Base-by-base conservation (phyloP, 352 stramenopile species). In the Pythium monospermum region DNA sequence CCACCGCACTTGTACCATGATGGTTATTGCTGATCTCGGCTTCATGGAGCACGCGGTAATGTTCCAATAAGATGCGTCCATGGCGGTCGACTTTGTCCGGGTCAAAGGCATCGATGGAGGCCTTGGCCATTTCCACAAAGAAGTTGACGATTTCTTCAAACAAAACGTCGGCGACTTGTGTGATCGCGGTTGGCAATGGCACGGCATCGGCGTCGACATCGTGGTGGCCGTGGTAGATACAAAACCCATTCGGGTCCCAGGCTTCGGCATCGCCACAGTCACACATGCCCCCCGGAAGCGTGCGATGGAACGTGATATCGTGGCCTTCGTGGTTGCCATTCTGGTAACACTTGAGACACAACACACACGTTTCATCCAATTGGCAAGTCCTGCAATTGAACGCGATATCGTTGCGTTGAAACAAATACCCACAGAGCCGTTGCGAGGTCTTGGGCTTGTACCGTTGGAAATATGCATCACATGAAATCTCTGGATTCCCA, bases 351-450 rank as follows among this genome's bases (percentile, higher is more conserved):
- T 76, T 67, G 47, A 98, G 87, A 62, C 96, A 99, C 52, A 98
- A 73, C 41, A 99, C 97, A 53, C 96, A 99, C 27, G 96, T 99
- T 55, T 92, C 77, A 68, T 99, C 97, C 11, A 90, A 85, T 61
- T 99, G 94, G 66, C 97, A 99, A 50, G 95, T 98, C 35, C 95
- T 88, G 77, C 97, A 99, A 64, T 98, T 99, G 89, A 97, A 99
- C 19, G 94, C 94, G 63, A 99, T 97, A 73, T 99, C 96, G 46
- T 97, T 96, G 5, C 91, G 76, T 53, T 97, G 83, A 64, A 99
- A 99, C 25, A 98, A 73, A 68, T 98, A 98, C 16, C 95, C 96
- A 64, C 96, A 99, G 8, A 91, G 73, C 5, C 68, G 64, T 31
- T 79, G 76, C 30, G 66, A 71, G 32, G 66, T 77, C 36, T 72